These are phyloP conservation scores for Talaromyces thailandensis DNA, from an alignment of 495 filamentous ascomycete species.

Conservation along the genomic window DNA sequence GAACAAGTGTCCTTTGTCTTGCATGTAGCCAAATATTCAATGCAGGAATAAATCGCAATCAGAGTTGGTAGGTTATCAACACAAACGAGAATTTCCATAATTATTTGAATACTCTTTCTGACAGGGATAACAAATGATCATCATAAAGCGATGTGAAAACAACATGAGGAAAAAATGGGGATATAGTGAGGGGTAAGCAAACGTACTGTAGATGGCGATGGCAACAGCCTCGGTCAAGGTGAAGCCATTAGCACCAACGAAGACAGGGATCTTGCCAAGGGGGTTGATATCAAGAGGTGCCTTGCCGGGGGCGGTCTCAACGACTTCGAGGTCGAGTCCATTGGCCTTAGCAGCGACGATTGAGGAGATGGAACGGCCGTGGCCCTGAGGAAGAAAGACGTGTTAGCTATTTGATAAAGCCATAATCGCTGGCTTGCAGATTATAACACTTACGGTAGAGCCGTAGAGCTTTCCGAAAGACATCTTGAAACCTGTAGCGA, in stretches of 20 bases:
- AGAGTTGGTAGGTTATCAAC: constrained; percentile 70
- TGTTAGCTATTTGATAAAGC: background rate
- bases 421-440: background rate
- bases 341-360: constrained; percentile 93
- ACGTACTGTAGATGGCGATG: constrained; percentile 96
- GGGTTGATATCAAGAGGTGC: constrained; percentile 64
- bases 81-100: constrained; percentile 28
- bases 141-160: constrained; percentile 45
- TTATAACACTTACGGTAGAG: constrained; percentile 55
- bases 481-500: constrained; percentile 48
- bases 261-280: constrained; percentile 84
- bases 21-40: constrained; percentile 7
- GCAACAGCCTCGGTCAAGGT: constrained; percentile 82
- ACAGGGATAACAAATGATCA: constrained; percentile 98
- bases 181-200: constrained; percentile 1
- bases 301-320: constrained; percentile 48
- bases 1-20: constrained; percentile 8
- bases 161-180: constrained; percentile 2
- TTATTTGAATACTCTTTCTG: constrained; percentile 51
- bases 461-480: constrained; percentile 95
- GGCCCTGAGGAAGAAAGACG: constrained; percentile 52
- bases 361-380: constrained; percentile 81
- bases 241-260: constrained; percentile 89
- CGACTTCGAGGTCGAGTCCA: constrained; percentile 78
- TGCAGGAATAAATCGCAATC: constrained; percentile 25